Percentiles rank a stretch among this genome's conserved stretches.
Evolutionary conservation across 1,139 yeast genomes (phyloP).

Genomic region (Pichia sp.): DNA sequence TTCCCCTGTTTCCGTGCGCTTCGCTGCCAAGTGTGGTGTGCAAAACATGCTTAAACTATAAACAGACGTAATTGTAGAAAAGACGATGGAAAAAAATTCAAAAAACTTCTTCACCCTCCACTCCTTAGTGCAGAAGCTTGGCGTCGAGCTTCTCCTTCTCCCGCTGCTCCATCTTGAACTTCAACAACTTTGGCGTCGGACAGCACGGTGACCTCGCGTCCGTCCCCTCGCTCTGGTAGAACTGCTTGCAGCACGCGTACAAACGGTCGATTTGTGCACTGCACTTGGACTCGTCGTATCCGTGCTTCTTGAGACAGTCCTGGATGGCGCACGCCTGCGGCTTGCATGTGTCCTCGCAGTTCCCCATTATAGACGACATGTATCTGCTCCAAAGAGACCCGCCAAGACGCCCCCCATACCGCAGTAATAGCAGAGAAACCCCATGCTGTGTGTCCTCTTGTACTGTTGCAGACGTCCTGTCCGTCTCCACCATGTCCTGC

Average conservation of each 20-base stretch:
- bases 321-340: slow-evolving; percentile 69
- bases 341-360: slow-evolving; percentile 48
- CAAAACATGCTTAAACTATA: background rate
- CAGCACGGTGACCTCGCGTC: slow-evolving; percentile 62
- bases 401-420: no score
- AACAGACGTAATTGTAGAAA: background rate
- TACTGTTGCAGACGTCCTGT: no score
- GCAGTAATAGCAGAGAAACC: no score
- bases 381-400: background rate
- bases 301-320: slow-evolving; percentile 48
- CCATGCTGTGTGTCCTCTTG: no score
- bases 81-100: background rate
- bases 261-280: slow-evolving; percentile 53
- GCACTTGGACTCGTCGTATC: slow-evolving; percentile 61
- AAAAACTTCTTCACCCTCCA: background rate
- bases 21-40: background rate
- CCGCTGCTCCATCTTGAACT: slow-evolving; percentile 56
- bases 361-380: background rate
- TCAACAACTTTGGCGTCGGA: slow-evolving; percentile 53
- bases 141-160: slow-evolving; percentile 52
- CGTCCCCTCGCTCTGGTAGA: slow-evolving; percentile 49
- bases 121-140: slow-evolving; percentile 31
- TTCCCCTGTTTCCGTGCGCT: background rate
- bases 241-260: slow-evolving; percentile 56
- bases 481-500: background rate